These are phyloP conservation scores for Colletotrichum sojae DNA, from an alignment of 2,329 filamentous ascomycete genomes.

Conservation along the genomic window DNA sequence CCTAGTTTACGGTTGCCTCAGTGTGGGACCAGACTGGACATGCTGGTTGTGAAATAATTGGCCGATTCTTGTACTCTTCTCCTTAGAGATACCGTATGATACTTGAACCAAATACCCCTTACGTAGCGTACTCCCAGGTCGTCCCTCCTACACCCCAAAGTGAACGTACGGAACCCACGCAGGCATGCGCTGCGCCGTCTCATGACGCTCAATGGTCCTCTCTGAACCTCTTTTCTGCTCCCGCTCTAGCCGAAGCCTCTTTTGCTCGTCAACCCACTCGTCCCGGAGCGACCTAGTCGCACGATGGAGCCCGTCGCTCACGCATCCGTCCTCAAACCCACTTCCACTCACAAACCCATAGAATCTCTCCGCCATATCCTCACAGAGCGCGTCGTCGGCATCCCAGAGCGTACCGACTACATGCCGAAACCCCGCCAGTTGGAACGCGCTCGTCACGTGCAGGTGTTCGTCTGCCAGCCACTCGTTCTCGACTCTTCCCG, in stretches of 20 bases:
- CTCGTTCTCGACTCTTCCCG: slow-evolving; percentile 44
- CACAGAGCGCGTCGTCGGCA: slow-evolving; percentile 50
- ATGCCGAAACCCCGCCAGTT: slow-evolving; percentile 56
- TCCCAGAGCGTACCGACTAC: slow-evolving; percentile 59
- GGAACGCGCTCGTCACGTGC: slow-evolving; percentile 47
- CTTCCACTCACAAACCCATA: slow-evolving; percentile 43
- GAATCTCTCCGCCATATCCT: slow-evolving; percentile 47
- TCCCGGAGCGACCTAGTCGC: slow-evolving; percentile 12
- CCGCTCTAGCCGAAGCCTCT: not conserved
- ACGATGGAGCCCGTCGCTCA: slow-evolving; percentile 32
- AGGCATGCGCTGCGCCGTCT: not conserved
- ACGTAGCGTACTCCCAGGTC: not conserved
- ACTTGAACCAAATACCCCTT: not conserved
- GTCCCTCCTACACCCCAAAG: not conserved
- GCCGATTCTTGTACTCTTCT: not conserved
- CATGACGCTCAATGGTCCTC: not conserved
- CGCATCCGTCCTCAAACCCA: slow-evolving; percentile 26
- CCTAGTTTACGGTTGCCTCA: too few species aligned
- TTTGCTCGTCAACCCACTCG: slow-evolving; percentile 2
- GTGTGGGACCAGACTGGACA: too few species aligned
- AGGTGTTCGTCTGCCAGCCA: slow-evolving; percentile 53
- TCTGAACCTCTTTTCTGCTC: not conserved
- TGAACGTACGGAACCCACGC: slow-evolving; percentile 26
- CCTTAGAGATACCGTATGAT: not conserved
- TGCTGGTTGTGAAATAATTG: not conserved